Conservation (phyloP, 2,329 filamentous ascomycete species). For the Leptodontidium sp. region DNA sequence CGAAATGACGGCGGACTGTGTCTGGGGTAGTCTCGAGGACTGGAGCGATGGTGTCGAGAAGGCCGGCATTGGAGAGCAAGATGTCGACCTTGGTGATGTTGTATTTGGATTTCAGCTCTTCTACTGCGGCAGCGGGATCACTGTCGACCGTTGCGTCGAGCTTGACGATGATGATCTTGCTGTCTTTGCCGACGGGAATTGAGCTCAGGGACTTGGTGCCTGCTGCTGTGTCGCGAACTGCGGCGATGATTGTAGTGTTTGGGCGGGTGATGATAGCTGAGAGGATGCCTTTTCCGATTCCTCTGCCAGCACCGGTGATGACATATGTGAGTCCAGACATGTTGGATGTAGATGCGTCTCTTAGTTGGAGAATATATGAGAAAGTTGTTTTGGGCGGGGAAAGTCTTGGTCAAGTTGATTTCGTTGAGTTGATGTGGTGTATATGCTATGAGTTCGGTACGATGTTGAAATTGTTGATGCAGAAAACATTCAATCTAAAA, state of each 20-base stretch:
- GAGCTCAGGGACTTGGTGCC: constrained; percentile 43
- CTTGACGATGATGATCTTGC: constrained; percentile 52
- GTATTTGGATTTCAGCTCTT: constrained; percentile 44
- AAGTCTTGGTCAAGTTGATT: background rate
- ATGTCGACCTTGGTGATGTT: constrained; percentile 56
- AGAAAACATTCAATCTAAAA: background rate
- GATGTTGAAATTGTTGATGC: background rate
- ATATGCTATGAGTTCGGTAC: background rate
- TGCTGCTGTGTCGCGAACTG: constrained; percentile 45
- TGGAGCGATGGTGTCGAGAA: constrained; percentile 45
- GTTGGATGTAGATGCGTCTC: background rate
- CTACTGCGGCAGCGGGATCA: constrained; percentile 49
- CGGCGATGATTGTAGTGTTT: constrained; percentile 51
- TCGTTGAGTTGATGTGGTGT: background rate
- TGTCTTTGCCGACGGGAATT: constrained; percentile 39
- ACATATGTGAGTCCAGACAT: constrained; percentile 57
- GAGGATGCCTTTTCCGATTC: constrained; percentile 48
- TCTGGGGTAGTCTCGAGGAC: constrained; percentile 47
- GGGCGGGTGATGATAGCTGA: constrained; percentile 47
- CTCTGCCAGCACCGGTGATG: constrained; percentile 37
- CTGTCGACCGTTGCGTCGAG: constrained; percentile 51
- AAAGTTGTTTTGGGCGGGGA: background rate
- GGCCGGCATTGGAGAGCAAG: constrained; percentile 60
- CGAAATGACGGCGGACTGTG: constrained; percentile 50
- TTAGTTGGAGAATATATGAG: background rate